phyloP scores from a whole-genome alignment of 1,139 yeast genomes.

The Hemisphaericaspora xylofermentans region DNA sequence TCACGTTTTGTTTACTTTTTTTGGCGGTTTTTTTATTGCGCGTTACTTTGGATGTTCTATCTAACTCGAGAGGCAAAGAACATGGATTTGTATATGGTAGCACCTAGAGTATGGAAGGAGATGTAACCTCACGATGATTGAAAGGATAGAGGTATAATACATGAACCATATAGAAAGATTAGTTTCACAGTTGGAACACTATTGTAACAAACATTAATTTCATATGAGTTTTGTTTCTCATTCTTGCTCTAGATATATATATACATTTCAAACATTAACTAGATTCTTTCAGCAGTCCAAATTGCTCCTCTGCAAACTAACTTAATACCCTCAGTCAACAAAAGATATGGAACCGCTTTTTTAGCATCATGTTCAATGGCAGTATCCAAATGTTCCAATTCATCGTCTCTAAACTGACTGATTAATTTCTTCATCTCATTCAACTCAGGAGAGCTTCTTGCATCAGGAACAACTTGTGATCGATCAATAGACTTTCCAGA shows the following conservation, averaged over 20 bases:
- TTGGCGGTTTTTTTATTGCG: no score
- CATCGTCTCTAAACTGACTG: conserved; percentile 87
- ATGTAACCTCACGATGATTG: no score
- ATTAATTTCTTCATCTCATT: conserved; percentile 58
- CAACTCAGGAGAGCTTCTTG: conserved; percentile 53
- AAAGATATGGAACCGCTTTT: conserved; percentile 86
- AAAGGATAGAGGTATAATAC: not conserved
- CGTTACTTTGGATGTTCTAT: no score
- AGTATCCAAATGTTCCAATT: conserved; percentile 90
- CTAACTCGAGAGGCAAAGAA: no score
- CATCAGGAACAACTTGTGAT: conserved; percentile 26
- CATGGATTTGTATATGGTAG: no score
- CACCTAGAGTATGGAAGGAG: no score
- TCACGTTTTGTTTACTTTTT: no score
- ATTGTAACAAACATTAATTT: not conserved
- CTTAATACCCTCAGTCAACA: conserved; percentile 86
- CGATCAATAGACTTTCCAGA: conserved; percentile 32
- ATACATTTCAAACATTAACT: conserved; percentile 1
- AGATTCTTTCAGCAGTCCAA: conserved; percentile 84
- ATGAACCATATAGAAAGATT: no score
- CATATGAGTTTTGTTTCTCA: no score
- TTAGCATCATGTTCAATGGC: conserved; percentile 92
- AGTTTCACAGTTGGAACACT: not conserved
- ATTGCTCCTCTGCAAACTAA: conserved; percentile 83
- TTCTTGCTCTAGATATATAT: no score